These are phyloP conservation scores for Stephania yunnanensis DNA, from an alignment of 164 flowering plant genomes.

Conservation along the genomic window DNA sequence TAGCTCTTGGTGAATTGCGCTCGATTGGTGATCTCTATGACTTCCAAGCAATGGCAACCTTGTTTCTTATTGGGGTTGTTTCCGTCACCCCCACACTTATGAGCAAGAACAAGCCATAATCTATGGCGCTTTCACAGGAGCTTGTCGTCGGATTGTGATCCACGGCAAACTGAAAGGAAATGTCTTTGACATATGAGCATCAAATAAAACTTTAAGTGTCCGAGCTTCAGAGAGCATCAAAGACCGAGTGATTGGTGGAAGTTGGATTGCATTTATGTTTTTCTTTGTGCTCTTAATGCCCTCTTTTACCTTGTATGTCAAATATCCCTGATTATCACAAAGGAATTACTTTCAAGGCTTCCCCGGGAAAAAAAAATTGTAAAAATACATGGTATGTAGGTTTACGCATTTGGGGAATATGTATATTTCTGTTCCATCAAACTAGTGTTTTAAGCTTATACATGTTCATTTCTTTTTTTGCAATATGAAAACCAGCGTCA, in stretches of 20 bases:
- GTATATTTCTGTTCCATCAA: neutral
- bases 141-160: neutral
- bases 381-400: neutral
- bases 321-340: neutral
- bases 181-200: slow-evolving; percentile 1
- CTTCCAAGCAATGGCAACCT: slow-evolving; percentile 71
- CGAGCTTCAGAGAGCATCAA: neutral
- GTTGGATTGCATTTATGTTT: neutral
- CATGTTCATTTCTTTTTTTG: too few species aligned
- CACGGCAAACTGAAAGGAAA: neutral
- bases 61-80: slow-evolving; percentile 75
- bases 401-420: neutral
- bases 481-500: neutral
- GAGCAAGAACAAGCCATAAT: slow-evolving; percentile 40
- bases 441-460: neutral
- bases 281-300: neutral
- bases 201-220: neutral
- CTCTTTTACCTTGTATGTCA: neutral
- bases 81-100: slow-evolving; percentile 74
- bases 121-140: neutral
- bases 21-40: slow-evolving; percentile 86
- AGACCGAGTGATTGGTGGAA: neutral
- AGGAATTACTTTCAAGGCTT: neutral
- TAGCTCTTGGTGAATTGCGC: slow-evolving; percentile 78
- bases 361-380: neutral